Conservation (phyloP, 2,329 filamentous ascomycete genomes). For the Cladosporium velox region DNA sequence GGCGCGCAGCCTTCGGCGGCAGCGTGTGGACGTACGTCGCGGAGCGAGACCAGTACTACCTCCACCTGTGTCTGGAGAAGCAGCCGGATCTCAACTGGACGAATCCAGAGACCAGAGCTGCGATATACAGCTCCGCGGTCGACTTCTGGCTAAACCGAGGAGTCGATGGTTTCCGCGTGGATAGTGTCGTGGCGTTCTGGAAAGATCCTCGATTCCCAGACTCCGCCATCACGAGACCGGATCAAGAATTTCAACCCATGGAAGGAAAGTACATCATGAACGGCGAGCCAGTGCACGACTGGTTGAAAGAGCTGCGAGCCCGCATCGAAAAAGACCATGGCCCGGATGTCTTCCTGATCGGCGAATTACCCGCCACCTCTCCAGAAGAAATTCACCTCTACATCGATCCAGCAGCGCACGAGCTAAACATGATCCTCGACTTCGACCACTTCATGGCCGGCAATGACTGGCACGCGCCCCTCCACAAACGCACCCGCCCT, state of each 20-base stretch:
- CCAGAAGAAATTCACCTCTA: background rate
- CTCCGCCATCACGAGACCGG: conserved; percentile 25
- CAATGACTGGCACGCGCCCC: background rate
- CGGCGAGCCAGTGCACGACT: conserved; percentile 49
- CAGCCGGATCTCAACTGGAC: conserved; percentile 88
- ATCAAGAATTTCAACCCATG: conserved; percentile 17
- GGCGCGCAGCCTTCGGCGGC: conserved; percentile 48
- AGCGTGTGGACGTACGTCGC: conserved; percentile 72
- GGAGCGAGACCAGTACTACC: conserved; percentile 71
- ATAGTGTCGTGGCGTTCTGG: conserved; percentile 32
- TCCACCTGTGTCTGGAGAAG: conserved; percentile 72
- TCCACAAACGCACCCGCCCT: background rate
- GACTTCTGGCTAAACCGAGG: conserved; percentile 74
- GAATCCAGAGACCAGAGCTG: conserved; percentile 64
- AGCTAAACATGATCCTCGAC: conserved; percentile 5
- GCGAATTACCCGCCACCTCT: background rate
- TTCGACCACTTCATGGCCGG: conserved; percentile 37
- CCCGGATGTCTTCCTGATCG: conserved; percentile 36
- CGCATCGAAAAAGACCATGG: conserved; percentile 29
- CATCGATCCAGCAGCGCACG: background rate
- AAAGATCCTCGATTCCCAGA: conserved; percentile 29
- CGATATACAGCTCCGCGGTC: conserved; percentile 62
- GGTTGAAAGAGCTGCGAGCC: conserved; percentile 47
- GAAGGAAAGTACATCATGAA: conserved; percentile 30
- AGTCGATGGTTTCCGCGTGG: conserved; percentile 51